A percentile compares a stretch with the other conserved stretches of the same genome.
Evolutionary conservation across 2,329 filamentous ascomycete genomes (phyloP).

Genomic region (Trichoderma asperellum): DNA sequence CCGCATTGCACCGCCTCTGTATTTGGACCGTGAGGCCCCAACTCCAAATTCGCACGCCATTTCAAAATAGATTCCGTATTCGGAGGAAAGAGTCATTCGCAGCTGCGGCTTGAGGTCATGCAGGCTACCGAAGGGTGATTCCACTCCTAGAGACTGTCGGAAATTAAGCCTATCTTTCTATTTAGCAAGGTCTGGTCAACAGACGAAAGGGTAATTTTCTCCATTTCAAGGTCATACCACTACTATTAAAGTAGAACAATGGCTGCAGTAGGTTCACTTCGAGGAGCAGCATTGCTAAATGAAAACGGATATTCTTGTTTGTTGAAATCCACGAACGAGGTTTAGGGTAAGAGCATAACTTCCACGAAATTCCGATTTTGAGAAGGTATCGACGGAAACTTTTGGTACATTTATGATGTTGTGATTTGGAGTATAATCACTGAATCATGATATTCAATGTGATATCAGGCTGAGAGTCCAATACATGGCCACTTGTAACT

Average conservation of each 20-base stretch:
- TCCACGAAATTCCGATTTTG: neutral
- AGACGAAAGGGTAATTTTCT: neutral
- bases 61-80: neutral
- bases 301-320: neutral
- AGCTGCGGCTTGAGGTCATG: neutral
- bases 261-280: neutral
- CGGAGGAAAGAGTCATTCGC: neutral
- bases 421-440: neutral
- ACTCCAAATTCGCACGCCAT: neutral
- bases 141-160: neutral
- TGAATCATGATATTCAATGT: neutral
- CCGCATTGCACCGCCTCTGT: neutral
- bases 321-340: neutral
- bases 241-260: neutral
- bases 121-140: neutral
- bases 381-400: neutral
- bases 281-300: neutral
- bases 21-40: neutral
- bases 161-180: neutral
- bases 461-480: neutral
- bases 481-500: neutral
- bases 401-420: neutral
- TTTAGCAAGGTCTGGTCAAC: no score
- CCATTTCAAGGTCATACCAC: neutral
- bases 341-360: slow-evolving; percentile 1